Percentiles rank a stretch among this genome's conserved stretches.
These are phyloP conservation scores for Helianthus tuberosus DNA, from an alignment of 129 eudicot species.

Conservation along the genomic window DNA sequence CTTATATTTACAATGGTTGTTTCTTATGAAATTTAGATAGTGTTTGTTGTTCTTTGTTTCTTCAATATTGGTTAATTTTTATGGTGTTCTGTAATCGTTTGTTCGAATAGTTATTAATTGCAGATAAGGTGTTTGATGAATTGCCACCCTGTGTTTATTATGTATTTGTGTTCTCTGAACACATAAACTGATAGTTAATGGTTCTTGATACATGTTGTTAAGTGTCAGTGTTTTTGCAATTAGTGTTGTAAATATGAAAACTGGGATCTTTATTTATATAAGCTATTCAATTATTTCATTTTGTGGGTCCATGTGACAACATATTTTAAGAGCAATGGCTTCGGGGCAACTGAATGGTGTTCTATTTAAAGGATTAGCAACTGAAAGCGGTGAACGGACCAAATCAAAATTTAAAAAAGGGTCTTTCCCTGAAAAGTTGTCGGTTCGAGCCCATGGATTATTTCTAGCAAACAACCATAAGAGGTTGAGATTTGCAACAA, in stretches of 20 bases:
- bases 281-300: neutral
- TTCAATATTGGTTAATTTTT: neutral
- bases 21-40: neutral
- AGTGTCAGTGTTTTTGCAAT: neutral
- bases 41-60: neutral
- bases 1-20: neutral
- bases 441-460: conserved; percentile 26
- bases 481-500: conserved; percentile 39
- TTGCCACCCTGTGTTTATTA: conserved; percentile 14
- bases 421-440: conserved; percentile 27
- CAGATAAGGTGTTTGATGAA: conserved; percentile 30
- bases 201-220: neutral
- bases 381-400: conserved; percentile 33
- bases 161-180: neutral
- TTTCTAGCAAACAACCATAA: conserved; percentile 11
- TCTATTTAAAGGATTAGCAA: conserved; percentile 33
- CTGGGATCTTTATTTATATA: neutral
- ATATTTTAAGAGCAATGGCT: conserved; percentile 38
- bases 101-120: neutral
- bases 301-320: conserved; percentile 5
- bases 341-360: conserved; percentile 50
- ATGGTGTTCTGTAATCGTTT: neutral
- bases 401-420: conserved; percentile 21
- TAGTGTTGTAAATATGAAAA: neutral
- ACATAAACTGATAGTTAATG: neutral